A percentile compares a stretch with the other conserved stretches of the same genome.
phyloP scores from a whole-genome alignment of 768 basidiomycete genomes.

The Lactarius deliciosus region DNA sequence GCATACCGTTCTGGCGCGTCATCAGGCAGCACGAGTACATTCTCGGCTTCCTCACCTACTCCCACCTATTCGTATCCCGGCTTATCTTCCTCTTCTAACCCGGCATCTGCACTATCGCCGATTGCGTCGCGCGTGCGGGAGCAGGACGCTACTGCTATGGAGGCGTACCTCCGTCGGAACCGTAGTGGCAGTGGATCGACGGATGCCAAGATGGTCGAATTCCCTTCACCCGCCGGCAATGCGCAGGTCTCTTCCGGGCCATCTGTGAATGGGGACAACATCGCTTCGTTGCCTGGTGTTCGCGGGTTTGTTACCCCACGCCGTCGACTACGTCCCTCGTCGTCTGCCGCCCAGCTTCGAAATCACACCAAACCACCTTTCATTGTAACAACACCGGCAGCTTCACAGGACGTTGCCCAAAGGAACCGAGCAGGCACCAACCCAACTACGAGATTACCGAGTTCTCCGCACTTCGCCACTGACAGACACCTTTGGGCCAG shows the following conservation, averaged over 20 bases:
- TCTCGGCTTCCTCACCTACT: slow-evolving; percentile 41
- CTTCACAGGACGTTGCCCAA: slow-evolving; percentile 39
- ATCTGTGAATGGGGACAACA: slow-evolving; percentile 55
- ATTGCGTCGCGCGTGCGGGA: slow-evolving; percentile 79
- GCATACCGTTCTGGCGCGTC: slow-evolving; percentile 52
- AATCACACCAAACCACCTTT: slow-evolving; percentile 33
- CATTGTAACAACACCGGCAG: slow-evolving; percentile 23
- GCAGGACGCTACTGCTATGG: slow-evolving; percentile 83
- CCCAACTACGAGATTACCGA: slow-evolving; percentile 49
- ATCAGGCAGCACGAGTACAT: slow-evolving; percentile 47
- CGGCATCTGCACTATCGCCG: slow-evolving; percentile 63
- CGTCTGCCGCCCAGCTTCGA: slow-evolving; percentile 75
- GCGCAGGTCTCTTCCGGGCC: slow-evolving; percentile 43
- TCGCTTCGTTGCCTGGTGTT: slow-evolving; percentile 45
- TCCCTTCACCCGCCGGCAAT: slow-evolving; percentile 34
- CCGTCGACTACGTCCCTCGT: slow-evolving; percentile 62
- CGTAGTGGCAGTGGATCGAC: slow-evolving; percentile 81
- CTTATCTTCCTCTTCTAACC: slow-evolving; percentile 35
- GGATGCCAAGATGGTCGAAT: slow-evolving; percentile 65
- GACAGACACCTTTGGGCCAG: slow-evolving; percentile 26
- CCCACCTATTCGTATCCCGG: slow-evolving; percentile 39
- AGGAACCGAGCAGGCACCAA: slow-evolving; percentile 69
- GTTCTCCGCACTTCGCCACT: slow-evolving; percentile 41
- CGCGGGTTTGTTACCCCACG: slow-evolving; percentile 60
- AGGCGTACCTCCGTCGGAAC: slow-evolving; percentile 79